These are phyloP conservation scores for Boletus subcaerulescens DNA, from an alignment of 768 basidiomycete genomes.

Conservation along the genomic window DNA sequence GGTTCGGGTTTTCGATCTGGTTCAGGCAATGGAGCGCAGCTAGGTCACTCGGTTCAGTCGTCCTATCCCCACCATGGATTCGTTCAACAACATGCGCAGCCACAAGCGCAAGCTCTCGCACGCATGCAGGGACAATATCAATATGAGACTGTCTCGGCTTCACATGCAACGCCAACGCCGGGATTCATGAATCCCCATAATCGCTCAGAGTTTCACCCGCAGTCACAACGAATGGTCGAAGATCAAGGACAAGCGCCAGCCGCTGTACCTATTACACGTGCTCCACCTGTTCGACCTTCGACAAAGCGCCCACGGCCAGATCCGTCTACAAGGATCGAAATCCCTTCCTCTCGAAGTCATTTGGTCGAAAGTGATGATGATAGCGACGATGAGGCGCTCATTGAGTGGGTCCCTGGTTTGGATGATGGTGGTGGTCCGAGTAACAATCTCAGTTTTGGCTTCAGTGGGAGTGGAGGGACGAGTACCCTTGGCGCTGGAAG, in stretches of 20 bases:
- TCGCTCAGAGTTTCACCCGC: not conserved
- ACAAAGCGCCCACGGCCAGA: constrained; percentile 21
- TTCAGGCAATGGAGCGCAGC: constrained; percentile 1
- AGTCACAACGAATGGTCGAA: not conserved
- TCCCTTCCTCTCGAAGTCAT: not conserved
- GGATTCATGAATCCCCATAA: not conserved
- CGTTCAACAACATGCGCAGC: constrained; percentile 12
- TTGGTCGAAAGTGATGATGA: constrained; percentile 27
- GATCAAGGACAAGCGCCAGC: not conserved
- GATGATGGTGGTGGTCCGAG: constrained; percentile 1
- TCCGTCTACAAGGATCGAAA: not conserved
- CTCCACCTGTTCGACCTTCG: constrained; percentile 7
- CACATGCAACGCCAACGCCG: not conserved
- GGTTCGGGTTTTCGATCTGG: not conserved
- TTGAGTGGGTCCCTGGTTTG: constrained; percentile 20
- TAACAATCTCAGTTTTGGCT: not conserved
- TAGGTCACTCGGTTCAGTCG: not conserved
- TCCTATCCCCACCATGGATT: not conserved
- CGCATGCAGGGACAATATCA: constrained; percentile 11
- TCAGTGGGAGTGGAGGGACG: not conserved
- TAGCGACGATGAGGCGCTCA: constrained; percentile 30
- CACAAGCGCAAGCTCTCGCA: not conserved
- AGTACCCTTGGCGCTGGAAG: not conserved
- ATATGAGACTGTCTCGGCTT: not conserved
- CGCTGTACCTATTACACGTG: not conserved